Evolutionary conservation across 371 early-diverging fungal genomes (phyloP), one percentile per base, ranked within the genome.

Genomic region (Umbelopsis sp.): DNA sequence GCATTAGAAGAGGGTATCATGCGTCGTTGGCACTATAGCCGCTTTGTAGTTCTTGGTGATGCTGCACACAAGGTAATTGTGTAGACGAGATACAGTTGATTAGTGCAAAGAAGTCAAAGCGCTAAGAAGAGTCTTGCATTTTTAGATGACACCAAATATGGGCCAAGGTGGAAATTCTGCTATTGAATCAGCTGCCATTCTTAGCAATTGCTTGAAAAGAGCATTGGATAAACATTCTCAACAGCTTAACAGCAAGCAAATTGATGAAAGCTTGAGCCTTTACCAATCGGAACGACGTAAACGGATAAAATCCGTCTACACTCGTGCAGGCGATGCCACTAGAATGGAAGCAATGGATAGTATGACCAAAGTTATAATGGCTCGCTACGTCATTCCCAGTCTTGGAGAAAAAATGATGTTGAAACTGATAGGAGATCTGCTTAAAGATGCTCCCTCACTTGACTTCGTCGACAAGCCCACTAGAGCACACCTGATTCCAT

Each of bases 11-110:
- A 57, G 35, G 57, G 57, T 1, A 18, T 57, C 6, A 32, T 57
- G 32, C 29, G 35, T 18, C 57, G 57, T 18, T 57, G 57, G 57
- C 57, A 57, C 35, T 57, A 57, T 57, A 14, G 57, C n/a, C 57
- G 57, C 29, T 57, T 35, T 29, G 57, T 57, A 16, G 29, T 35
- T 7, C 7, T 57, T 29, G 57, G 57, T 1, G 57, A 57, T 18
- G 57, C 57, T 8, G 57, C 57, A 2, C 57, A 57, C 57, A 57
- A 57, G 57, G 57, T 57, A 57, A 57, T 14, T 35, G 14, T 18
- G 0, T 16, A 7, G n/a, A 32, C 9, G 10, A 4, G 6, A 16
- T 38, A 32, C 4, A 12, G 4, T 0, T 25, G 1, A 0, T 25
- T 4, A 22, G 24, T 20, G 8, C 22, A 51, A 5, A 25, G 52